These are phyloP conservation scores for Ceratocystis alfenasii DNA, from an alignment of 2,329 filamentous ascomycete genomes.

Conservation along the genomic window DNA sequence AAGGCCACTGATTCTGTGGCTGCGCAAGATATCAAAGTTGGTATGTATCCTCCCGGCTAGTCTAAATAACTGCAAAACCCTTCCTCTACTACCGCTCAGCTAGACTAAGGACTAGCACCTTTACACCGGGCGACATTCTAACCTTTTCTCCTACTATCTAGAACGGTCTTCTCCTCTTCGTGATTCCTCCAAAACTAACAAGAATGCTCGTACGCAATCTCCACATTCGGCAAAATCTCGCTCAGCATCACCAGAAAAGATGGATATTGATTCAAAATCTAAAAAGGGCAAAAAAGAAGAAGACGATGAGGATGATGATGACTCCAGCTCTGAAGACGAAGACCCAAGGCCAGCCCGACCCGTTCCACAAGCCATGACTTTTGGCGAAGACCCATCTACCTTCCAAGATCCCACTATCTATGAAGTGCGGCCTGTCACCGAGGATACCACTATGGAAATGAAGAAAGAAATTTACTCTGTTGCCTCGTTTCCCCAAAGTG, in stretches of 20 bases:
- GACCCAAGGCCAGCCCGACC: constrained; percentile 49
- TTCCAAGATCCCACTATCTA: constrained; percentile 89
- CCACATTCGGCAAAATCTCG: constrained; percentile 46
- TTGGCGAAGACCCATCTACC: constrained; percentile 83
- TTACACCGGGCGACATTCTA: not conserved
- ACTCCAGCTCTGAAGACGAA: constrained; percentile 45
- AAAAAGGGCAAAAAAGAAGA: constrained; percentile 30
- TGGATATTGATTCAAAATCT: constrained; percentile 48
- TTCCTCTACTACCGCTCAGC: not conserved
- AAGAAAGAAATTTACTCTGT: constrained; percentile 83
- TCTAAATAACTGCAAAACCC: no score
- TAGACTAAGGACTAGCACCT: not conserved
- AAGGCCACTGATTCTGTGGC: constrained; percentile 53
- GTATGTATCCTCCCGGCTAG: constrained; percentile 25
- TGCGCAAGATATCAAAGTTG: constrained; percentile 39
- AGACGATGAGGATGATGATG: constrained; percentile 34
- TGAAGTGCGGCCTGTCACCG: constrained; percentile 71
- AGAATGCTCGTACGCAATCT: constrained; percentile 44
- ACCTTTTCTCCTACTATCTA: constrained; percentile 25
- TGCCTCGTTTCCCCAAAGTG: constrained; percentile 64
- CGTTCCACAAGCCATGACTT: constrained; percentile 71
- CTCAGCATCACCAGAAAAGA: constrained; percentile 38
- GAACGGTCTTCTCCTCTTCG: constrained; percentile 44
- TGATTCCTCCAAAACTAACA: constrained; percentile 40
- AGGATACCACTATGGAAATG: constrained; percentile 33